phyloP scores from a whole-genome alignment of 345 rosid genomes.

The Moringa oleifera region DNA sequence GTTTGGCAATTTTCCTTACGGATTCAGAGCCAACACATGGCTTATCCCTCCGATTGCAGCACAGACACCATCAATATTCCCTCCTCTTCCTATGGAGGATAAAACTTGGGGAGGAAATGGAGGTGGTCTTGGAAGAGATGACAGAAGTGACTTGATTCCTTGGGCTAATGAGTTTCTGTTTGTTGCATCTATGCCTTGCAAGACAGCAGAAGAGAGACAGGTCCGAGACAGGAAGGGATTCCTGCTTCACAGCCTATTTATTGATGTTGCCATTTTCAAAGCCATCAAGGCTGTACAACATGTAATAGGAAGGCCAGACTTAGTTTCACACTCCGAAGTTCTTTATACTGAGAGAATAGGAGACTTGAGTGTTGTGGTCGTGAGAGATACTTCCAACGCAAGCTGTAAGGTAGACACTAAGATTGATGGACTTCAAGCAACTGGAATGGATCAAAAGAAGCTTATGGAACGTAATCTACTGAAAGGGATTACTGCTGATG shows the following conservation, averaged over 20 bases:
- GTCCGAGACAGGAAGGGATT: slow-evolving; percentile 90
- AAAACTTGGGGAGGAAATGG: slow-evolving; percentile 92
- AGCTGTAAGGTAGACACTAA: slow-evolving; percentile 86
- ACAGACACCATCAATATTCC: slow-evolving; percentile 61
- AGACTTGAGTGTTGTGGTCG: slow-evolving; percentile 56
- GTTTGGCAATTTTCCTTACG: slow-evolving; percentile 99
- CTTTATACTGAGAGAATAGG: slow-evolving; percentile 60
- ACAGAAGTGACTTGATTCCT: slow-evolving; percentile 63
- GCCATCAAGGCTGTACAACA: slow-evolving; percentile 74
- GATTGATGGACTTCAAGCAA: slow-evolving; percentile 77
- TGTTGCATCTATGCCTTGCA: slow-evolving; percentile 86
- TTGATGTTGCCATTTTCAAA: slow-evolving; percentile 76
- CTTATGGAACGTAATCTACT: slow-evolving; percentile 73
- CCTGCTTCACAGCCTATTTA: slow-evolving; percentile 92
- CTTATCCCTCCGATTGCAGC: slow-evolving; percentile 80
- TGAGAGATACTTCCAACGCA: slow-evolving; percentile 63
- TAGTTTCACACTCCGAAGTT: slow-evolving; percentile 25
- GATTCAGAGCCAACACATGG: slow-evolving; percentile 98
- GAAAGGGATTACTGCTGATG: slow-evolving; percentile 97
- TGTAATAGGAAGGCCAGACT: slow-evolving; percentile 38
- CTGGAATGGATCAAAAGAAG: slow-evolving; percentile 51
- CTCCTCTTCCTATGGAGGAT: slow-evolving; percentile 81
- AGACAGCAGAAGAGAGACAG: slow-evolving; percentile 90
- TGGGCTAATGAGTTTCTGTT: slow-evolving; percentile 77
- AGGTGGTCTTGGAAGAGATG: slow-evolving; percentile 92